phyloP scores from a whole-genome alignment of 495 filamentous ascomycete genomes.

The Xylaria intraflava region DNA sequence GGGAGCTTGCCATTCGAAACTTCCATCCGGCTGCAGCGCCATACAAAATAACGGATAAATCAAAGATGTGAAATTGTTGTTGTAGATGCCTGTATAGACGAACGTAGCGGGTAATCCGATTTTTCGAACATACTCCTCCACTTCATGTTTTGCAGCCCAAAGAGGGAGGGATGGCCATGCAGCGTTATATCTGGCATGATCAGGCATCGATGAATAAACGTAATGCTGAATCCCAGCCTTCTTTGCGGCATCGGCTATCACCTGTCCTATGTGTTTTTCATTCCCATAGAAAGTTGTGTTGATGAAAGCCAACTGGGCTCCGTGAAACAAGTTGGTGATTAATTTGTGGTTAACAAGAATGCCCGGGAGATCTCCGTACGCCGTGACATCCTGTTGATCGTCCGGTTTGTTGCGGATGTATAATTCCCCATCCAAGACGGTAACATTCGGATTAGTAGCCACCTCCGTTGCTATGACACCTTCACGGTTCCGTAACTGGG shows the following conservation, averaged over 20 bases:
- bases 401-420: constrained; percentile 52
- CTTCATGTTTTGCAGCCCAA: constrained; percentile 85
- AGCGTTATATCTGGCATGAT: constrained; percentile 66
- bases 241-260: constrained; percentile 84
- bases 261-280: constrained; percentile 79
- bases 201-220: constrained; percentile 94
- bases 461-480: constrained; percentile 82
- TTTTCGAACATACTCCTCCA: constrained; percentile 84
- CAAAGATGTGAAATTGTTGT: constrained; percentile 96
- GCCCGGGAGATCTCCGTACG: constrained; percentile 37
- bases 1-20: constrained; percentile 89
- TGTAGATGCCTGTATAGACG: constrained; percentile 94
- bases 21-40: constrained; percentile 74
- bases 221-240: constrained; percentile 80
- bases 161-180: constrained; percentile 76
- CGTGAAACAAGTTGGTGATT: constrained; percentile 71
- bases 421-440: constrained; percentile 73
- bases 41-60: constrained; percentile 92
- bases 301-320: constrained; percentile 86
- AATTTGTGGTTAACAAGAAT: constrained; percentile 52
- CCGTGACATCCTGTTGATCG: constrained; percentile 37
- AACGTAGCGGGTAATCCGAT: constrained; percentile 82
- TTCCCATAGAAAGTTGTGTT: constrained; percentile 98
- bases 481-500: constrained; percentile 76
- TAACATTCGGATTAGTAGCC: constrained; percentile 71